A percentile compares a stretch with the other conserved stretches of the same genome.
Conservation (phyloP, 129 eudicot genomes). For the Artemisia argyi region DNA sequence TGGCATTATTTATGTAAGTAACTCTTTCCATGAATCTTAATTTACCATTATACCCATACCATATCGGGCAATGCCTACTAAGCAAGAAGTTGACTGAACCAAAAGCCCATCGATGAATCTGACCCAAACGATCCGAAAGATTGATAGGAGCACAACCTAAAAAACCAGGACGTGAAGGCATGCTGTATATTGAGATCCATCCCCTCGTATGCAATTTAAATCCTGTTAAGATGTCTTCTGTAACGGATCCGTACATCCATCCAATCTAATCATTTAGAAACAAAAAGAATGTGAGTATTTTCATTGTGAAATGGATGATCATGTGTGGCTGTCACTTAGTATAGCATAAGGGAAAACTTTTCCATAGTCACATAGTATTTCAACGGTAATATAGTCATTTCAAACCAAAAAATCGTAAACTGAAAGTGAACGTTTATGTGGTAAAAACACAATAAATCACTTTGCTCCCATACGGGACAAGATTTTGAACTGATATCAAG, state of each 20-base stretch:
- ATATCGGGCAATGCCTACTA: constrained; percentile 87
- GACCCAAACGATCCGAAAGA: constrained; percentile 88
- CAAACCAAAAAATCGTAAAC: too few relatives aligned
- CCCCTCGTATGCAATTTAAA: constrained; percentile 90
- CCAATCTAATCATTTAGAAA: constrained; percentile 52
- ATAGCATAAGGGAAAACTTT: too few relatives aligned
- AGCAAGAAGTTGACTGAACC: constrained; percentile 78
- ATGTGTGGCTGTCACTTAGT: not conserved
- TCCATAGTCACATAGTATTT: too few relatives aligned
- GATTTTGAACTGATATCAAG: not conserved
- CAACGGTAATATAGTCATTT: not conserved
- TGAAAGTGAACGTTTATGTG: too few relatives aligned
- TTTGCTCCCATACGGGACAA: not conserved
- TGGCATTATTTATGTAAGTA: constrained; percentile 75
- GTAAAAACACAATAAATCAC: not conserved
- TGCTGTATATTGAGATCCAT: constrained; percentile 77
- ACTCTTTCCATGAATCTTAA: constrained; percentile 63
- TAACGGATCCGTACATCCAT: constrained; percentile 89
- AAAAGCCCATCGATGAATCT: constrained; percentile 85
- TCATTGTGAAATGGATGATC: not conserved
- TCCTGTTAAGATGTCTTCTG: constrained; percentile 87
- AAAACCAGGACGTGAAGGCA: constrained; percentile 86
- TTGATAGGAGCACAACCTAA: constrained; percentile 91
- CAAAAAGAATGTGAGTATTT: not conserved
- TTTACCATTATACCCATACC: constrained; percentile 83